Base-by-base conservation (phyloP, 225 moss, liverwort and hornwort species). In the Pleurozium schreberi region DNA sequence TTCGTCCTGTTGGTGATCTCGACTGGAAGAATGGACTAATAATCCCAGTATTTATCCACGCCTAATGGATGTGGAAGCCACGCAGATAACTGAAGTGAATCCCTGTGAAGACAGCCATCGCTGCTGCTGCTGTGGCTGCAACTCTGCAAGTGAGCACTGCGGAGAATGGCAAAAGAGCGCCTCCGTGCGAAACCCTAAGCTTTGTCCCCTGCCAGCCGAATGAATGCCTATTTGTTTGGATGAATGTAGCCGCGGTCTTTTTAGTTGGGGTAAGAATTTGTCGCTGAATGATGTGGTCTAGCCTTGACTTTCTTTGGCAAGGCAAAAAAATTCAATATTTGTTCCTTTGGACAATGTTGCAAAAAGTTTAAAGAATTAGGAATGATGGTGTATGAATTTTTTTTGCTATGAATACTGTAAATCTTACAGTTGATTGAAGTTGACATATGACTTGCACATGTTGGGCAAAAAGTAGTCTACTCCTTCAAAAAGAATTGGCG, bases 361-460 rank as follows among this genome's bases (percentile, higher is more conserved):
- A n/a, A n/a, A n/a, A n/a, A n/a, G n/a, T n/a, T n/a, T n/a, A n/a
- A n/a, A n/a, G n/a, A n/a, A n/a, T n/a, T n/a, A 74, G 4, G 7
- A 47, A 47, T 30, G 7, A 73, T 30, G 10, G 3, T 30, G 10
- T 45, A 73, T 18, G 10, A 74, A 30, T 45, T 45, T 47, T 47
- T 47, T 47, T 47, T 30, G 18, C 6, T 30, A 47, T 47, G 6
- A 10, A 18, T 1, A 18, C 6, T 45, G 6, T 0, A 1, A 45
- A 5, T 6, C 0, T 28, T 45, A 10, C 7, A 2, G 5, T 30
- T 17, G 30, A 18, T 73, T 27, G 31, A 49, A 6, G 10, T 74
- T 30, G 11, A 7, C 4, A 19, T 49, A 47, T 1, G 4, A 49
- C 4, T 75, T 19, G 12, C 2, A 19, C 0, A 0, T 0, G 1